Base-by-base conservation (phyloP, 805 yeast species). In the Myxozyma vanderwaltii region DNA sequence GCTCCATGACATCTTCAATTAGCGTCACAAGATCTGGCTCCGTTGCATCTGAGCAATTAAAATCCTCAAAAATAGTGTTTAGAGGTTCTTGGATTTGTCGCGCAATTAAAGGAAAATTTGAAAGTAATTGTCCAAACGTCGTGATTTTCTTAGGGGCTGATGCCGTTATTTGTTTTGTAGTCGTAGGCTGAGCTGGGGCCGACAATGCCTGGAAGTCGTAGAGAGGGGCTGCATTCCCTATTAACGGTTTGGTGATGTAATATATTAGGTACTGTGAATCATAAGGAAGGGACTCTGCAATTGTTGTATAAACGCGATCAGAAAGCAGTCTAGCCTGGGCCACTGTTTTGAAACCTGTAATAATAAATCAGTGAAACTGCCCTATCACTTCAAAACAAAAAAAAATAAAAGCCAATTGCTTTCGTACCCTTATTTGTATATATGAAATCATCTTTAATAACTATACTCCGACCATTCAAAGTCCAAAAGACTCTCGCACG, bases 291-390 rank as follows among this genome's bases (percentile, higher is more conserved):
- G 59, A 3, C 56, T 56, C 51, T 33, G 66, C 56, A 51, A 59
- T 38, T 12, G 90, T 81, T 48, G 76, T 78, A 46, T 84, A 86
- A 5, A 89, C 79, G 61, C 79, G 77, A 46, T 86, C 75, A 1
- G 88, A 61, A 70, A 86, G 79, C 68, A 86, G 83, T 57, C 75
- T 72, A 46, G 81, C 74, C 0, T 85, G 86, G 50, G 78, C 78
- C 6, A 50, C 47, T 4, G 56, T 41, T 36, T 60, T 62, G 45
- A 59, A 62, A 1, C 65, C 65, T 62, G 7, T 23, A 21, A 24
- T 24, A 3, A 76, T 21, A n/a, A n/a, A 5, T 17, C 26, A 24
- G 10, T 23, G 6, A 7, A 24, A 36, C 21, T 17, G n/a, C n/a
- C n/a, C n/a, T n/a, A n/a, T n/a, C n/a, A n/a, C n/a, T n/a, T n/a